Evolutionary conservation across 345 rosid species (phyloP), one percentile per base, ranked within the genome.

Genomic region (Syzygium jambos): DNA sequence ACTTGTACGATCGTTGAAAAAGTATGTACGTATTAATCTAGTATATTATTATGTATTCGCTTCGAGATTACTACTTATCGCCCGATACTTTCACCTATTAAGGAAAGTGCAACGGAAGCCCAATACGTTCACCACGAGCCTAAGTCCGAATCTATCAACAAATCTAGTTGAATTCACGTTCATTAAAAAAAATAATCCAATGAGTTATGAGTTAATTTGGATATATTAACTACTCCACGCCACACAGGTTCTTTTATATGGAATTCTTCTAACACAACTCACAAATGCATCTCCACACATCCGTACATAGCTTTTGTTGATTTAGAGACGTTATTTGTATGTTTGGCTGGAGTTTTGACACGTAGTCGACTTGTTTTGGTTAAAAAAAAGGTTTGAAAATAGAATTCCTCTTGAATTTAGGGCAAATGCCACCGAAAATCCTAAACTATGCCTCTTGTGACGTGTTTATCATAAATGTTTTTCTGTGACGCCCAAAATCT

Each of bases 171-270:
- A 2, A 52, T 0, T 6, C 16, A 29, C 17, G 2, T 63, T 63
- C 10, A 3, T 19, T 29, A 63, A 63, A 65, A 65, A 29, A 1
- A 2, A 29, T 2, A 4, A 65, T 1, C 29, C 43, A 16, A 30
- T 1, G 3, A 4, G 3, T 65, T 0, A 2, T 3, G 41, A 1
- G 11, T 0, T 0, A 5, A 7, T 34, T 30, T 2, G 1, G 6
- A 16, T 8, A 3, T 30, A 10, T 30, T 15, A 65, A 2, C 10
- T 19, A 7, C 9, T 54, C 9, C 10, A 17, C 8, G 6, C 3
- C 3, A 6, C 2, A 17, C 1, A 5, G 3, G 2, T 15, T 16
- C 11, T 65, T 0, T 1, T 0, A 16, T 4, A 1, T 2, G 4
- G 16, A 10, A 1, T 1, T 15, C 30, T 29, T 65, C 9, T 0